Percentiles rank a stretch among this genome's conserved stretches.
Evolutionary conservation across 2,329 filamentous ascomycete genomes (phyloP).

Genomic region (Verticillium longisporum): DNA sequence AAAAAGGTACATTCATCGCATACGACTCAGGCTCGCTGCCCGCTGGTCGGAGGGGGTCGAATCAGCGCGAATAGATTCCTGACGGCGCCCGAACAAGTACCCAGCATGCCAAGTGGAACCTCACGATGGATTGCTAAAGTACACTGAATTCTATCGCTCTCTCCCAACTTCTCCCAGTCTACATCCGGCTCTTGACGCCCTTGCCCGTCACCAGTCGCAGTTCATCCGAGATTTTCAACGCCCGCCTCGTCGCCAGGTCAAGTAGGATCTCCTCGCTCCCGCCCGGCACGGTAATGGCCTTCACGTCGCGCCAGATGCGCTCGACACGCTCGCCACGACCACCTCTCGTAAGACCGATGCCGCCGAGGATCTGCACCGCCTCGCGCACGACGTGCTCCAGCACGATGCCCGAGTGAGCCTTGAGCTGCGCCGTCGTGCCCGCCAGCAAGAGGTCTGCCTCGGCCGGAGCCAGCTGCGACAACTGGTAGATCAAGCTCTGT

Average conservation of each 20-base stretch:
- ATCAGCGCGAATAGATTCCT: too few relatives aligned
- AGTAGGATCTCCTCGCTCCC: constrained; percentile 13
- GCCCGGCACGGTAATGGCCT: constrained; percentile 11
- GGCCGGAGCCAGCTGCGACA: constrained; percentile 13
- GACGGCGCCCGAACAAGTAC: too few relatives aligned
- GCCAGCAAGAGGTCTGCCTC: constrained; percentile 19
- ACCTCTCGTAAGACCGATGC: constrained; percentile 10
- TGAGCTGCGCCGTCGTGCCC: constrained; percentile 11
- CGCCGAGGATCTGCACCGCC: constrained; percentile 12
- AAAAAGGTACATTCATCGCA: too few relatives aligned
- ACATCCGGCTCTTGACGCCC: not conserved
- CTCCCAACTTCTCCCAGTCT: not conserved
- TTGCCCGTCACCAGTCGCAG: not conserved
- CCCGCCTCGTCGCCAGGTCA: constrained; percentile 9
- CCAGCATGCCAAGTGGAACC: too few relatives aligned
- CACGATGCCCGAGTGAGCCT: constrained; percentile 11
- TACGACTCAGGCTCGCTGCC: too few relatives aligned
- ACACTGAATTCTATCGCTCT: too few relatives aligned
- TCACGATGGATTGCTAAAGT: too few relatives aligned
- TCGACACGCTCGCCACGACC: constrained; percentile 13
- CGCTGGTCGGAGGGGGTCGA: too few relatives aligned
- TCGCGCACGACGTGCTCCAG: constrained; percentile 10
- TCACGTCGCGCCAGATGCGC: constrained; percentile 11
- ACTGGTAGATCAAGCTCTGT: constrained; percentile 35
- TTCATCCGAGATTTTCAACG: not conserved